Percentiles rank a stretch among this genome's conserved stretches.
Evolutionary conservation across 2,329 filamentous ascomycete species (phyloP).

Genomic region (Aspergillus sp.): DNA sequence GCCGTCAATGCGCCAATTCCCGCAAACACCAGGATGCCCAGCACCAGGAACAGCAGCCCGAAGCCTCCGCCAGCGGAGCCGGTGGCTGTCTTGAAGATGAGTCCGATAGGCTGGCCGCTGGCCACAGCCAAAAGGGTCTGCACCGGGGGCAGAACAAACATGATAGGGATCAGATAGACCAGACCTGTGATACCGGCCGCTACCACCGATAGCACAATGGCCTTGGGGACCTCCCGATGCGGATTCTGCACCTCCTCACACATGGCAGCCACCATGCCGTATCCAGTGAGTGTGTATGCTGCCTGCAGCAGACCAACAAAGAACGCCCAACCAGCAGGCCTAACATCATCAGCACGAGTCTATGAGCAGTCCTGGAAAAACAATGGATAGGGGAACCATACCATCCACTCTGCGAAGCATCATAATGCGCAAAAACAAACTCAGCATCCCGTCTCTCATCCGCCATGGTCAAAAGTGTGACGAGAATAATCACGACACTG

Average conservation of each 20-base stretch:
- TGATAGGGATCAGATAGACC: conserved; percentile 70
- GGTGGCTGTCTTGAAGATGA: conserved; percentile 74
- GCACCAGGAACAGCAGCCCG: conserved; percentile 71
- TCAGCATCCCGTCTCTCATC: conserved; percentile 59
- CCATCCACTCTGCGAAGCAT: conserved; percentile 67
- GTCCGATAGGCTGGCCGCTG: conserved; percentile 73
- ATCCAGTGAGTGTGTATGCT: conserved; percentile 54
- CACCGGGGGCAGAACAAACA: conserved; percentile 74
- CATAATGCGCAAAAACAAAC: conserved; percentile 70
- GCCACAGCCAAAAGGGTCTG: conserved; percentile 63
- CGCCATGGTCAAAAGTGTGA: conserved; percentile 63
- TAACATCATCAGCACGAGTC: conserved; percentile 22
- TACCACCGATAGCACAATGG: conserved; percentile 69
- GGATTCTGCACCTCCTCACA: conserved; percentile 72
- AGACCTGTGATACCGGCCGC: conserved; percentile 67
- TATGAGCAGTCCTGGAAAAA: not conserved
- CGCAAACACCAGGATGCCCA: conserved; percentile 76
- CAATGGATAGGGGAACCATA: no score
- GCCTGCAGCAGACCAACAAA: conserved; percentile 71
- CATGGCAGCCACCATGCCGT: conserved; percentile 72
- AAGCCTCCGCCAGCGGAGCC: conserved; percentile 74
- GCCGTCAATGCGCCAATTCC: conserved; percentile 75
- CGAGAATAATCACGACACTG: conserved; percentile 68
- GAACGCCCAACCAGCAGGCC: conserved; percentile 69
- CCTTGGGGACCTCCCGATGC: conserved; percentile 68